phyloP scores from a whole-genome alignment of 2,329 filamentous ascomycete genomes.

The Aureobasidium namibiae region DNA sequence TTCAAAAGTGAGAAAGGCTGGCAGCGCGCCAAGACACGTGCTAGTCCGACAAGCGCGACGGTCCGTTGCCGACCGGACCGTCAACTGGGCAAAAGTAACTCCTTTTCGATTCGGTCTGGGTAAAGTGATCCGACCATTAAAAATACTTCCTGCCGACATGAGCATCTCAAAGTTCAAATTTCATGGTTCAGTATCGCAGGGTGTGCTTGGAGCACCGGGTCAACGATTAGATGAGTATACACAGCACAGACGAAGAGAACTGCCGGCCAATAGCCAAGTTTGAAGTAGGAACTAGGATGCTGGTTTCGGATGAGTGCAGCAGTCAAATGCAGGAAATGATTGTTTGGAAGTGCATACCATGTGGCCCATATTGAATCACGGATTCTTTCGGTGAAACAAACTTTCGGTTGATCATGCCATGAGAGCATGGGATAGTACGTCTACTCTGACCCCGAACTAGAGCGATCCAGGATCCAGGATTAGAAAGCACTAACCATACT shows the following conservation, averaged over 20 bases:
- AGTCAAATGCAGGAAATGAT: not conserved
- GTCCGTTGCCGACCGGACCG: not conserved
- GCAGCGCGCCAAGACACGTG: not conserved
- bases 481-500: not conserved
- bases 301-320: not conserved
- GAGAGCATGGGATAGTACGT: not conserved
- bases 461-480: not conserved
- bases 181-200: not conserved
- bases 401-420: not conserved
- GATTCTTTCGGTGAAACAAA: not conserved
- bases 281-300: not conserved
- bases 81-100: not conserved
- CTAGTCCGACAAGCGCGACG: not conserved
- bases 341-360: not conserved
- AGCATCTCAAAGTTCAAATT: not conserved
- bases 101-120: not conserved
- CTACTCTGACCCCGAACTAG: not conserved
- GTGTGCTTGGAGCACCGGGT: not conserved
- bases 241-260: not conserved
- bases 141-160: not conserved
- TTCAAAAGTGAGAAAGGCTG: not conserved
- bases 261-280: not conserved
- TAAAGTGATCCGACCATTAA: not conserved
- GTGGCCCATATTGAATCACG: not conserved
- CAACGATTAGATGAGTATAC: not conserved